Evolutionary conservation across 1,284 basidiomycete species (phyloP).

Genomic region (Pyrrhoderma noxium): DNA sequence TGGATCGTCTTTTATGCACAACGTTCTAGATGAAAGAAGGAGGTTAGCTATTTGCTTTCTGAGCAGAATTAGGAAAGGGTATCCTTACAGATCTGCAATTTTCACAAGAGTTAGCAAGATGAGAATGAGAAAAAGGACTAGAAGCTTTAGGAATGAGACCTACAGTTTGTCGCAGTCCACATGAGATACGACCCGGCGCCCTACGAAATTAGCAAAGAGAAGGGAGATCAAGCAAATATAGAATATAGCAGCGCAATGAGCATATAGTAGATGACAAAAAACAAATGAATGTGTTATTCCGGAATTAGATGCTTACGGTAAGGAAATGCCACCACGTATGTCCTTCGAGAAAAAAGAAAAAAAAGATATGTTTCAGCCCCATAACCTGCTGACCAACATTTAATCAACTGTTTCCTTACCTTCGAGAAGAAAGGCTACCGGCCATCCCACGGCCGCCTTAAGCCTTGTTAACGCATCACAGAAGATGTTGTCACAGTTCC

Average conservation of each 20-base stretch:
- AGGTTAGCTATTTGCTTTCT: constrained; percentile 3
- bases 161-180: constrained; percentile 54
- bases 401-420: constrained; percentile 30
- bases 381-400: background rate
- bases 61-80: background rate
- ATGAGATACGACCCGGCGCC: constrained; percentile 54
- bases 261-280: background rate
- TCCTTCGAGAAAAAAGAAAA: constrained; percentile 28
- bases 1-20: constrained; percentile 54
- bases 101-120: constrained; percentile 5
- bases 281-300: background rate
- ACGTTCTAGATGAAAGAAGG: constrained; percentile 31
- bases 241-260: no score
- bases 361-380: constrained; percentile 5
- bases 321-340: constrained; percentile 70
- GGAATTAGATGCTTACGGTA: constrained; percentile 32
- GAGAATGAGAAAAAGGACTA: background rate
- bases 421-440: constrained; percentile 56
- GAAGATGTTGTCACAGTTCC: constrained; percentile 68
- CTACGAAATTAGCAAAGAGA: no score
- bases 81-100: constrained; percentile 40
- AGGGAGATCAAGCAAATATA: no score
- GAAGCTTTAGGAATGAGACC: constrained; percentile 25
- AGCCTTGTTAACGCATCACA: constrained; percentile 46
- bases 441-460: constrained; percentile 54